Evolutionary conservation across 2,329 filamentous ascomycete species (phyloP).

Genomic region (Hirsutella rhossiliensis): DNA sequence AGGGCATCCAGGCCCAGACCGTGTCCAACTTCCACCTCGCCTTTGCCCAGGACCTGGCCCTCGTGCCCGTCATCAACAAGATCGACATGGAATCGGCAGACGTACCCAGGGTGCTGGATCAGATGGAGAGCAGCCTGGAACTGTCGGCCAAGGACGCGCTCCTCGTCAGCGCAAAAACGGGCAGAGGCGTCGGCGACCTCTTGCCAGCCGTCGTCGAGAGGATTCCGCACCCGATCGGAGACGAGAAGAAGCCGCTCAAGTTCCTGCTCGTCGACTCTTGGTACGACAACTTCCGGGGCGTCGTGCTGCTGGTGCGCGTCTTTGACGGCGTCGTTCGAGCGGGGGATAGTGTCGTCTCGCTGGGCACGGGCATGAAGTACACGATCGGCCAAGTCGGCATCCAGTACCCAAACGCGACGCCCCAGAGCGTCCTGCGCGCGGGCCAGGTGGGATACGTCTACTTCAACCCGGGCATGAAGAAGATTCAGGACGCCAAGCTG

Average conservation of each 20-base stretch:
- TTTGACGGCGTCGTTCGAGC: slow-evolving; percentile 79
- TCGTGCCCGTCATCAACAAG: slow-evolving; percentile 94
- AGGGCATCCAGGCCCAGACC: slow-evolving; percentile 94
- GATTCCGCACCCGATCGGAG: slow-evolving; percentile 70
- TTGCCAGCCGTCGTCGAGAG: slow-evolving; percentile 76
- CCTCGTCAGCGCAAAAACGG: slow-evolving; percentile 83
- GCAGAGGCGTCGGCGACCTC: slow-evolving; percentile 72
- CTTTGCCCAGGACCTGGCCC: slow-evolving; percentile 75
- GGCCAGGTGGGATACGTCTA: slow-evolving; percentile 94
- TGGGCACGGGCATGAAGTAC: slow-evolving; percentile 82
- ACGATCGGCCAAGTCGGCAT: slow-evolving; percentile 94
- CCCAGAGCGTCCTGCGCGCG: slow-evolving; percentile 68
- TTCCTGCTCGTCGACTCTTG: slow-evolving; percentile 92
- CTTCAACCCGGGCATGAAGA: slow-evolving; percentile 98
- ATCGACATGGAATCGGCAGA: slow-evolving; percentile 88
- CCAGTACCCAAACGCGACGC: slow-evolving; percentile 80
- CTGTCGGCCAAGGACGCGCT: slow-evolving; percentile 62
- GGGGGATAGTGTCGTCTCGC: slow-evolving; percentile 76
- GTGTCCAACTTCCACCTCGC: slow-evolving; percentile 98
- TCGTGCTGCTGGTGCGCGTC: slow-evolving; percentile 78
- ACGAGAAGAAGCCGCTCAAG: slow-evolving; percentile 59
- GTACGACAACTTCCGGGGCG: slow-evolving; percentile 94
- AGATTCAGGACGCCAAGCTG: slow-evolving; percentile 86
- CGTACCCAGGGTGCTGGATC: slow-evolving; percentile 70
- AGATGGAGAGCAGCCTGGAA: slow-evolving; percentile 81